phyloP scores from a whole-genome alignment of 1,284 basidiomycete species.

The Leccinum solheimii region DNA sequence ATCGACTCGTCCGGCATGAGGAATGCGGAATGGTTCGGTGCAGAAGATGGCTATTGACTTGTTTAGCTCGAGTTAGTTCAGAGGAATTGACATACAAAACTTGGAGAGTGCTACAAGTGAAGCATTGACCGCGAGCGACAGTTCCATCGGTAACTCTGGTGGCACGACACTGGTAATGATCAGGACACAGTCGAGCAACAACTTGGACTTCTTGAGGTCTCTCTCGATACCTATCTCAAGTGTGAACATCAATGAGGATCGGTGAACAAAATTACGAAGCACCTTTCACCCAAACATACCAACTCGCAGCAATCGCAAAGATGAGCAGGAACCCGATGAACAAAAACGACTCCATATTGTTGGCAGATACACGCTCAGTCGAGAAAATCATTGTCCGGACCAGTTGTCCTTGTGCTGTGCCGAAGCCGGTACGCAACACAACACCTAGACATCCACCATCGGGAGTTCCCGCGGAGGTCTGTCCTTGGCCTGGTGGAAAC shows the following conservation, averaged over 20 bases:
- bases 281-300: conserved; percentile 97
- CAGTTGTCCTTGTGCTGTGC: conserved; percentile 93
- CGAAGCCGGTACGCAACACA: conserved; percentile 94
- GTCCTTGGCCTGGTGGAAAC: conserved; percentile 37
- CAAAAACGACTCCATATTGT: conserved; percentile 90
- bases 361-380: conserved; percentile 91
- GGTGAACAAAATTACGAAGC: conserved; percentile 17
- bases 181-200: conserved; percentile 89
- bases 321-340: conserved; percentile 96
- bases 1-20: conserved; percentile 89
- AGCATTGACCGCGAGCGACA: conserved; percentile 92
- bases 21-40: conserved; percentile 96
- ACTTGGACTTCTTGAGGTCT: conserved; percentile 88
- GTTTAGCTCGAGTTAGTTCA: background rate
- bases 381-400: conserved; percentile 98
- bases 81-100: conserved; percentile 56
- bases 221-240: conserved; percentile 68
- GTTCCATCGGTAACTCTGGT: conserved; percentile 94
- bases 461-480: conserved; percentile 63
- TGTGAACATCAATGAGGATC: conserved; percentile 5
- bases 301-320: conserved; percentile 93
- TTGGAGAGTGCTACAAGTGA: conserved; percentile 92
- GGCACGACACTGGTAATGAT: conserved; percentile 96
- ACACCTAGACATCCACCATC: conserved; percentile 89
- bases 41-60: conserved; percentile 82